Evolutionary conservation across 2,329 filamentous ascomycete genomes (phyloP), one percentile per base, ranked within the genome.

Genomic region (Diaporthe destruens): DNA sequence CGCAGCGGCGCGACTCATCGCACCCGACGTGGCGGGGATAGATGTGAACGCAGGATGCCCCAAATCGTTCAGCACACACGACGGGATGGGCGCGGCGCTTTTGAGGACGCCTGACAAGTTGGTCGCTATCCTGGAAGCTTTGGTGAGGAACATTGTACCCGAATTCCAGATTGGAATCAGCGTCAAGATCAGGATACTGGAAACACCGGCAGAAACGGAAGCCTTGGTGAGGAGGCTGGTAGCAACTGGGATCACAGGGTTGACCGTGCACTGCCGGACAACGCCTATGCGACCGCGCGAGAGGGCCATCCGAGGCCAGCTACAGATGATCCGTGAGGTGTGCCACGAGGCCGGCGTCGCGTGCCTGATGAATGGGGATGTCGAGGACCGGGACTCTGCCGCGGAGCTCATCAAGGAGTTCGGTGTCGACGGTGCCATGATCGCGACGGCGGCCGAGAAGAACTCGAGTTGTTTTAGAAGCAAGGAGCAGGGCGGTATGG

Each of bases 31-130:
- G 3, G 91, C 92, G 0, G 96, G 96, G 74, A 98, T 99, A 77
- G 96, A 98, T 81, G 93, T 99, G 75, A 99, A 99, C 81, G 95
- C 96, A 0, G 96, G 96, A n/a, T 99, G 96, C 80, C 96, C 96
- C 0, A 99, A 99, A 82, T 94, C 96, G 0, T 99, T 99, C 83
- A 97, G 94, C 79, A 98, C 96, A 2, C 89, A 89, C 75, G 95
- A 95, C 74, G 96, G 96, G 63, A 99, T 99, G 96, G 96, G 96
- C 63, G 96, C 96, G 0, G 96, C 95, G 1, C 88, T 99, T 25
- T 88, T 99, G 20, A 90, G 90, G 77, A 96, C 93, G 0, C 96
- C 96, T 0, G 95, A 98, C 76, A 91, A 89, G 78, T 88, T 99
- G 0, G 93, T 91, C 77, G 88, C 91, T 0, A 99, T 99, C 75